phyloP scores from a whole-genome alignment of 805 yeast genomes.

The Wickerhamiella kazuoi region DNA sequence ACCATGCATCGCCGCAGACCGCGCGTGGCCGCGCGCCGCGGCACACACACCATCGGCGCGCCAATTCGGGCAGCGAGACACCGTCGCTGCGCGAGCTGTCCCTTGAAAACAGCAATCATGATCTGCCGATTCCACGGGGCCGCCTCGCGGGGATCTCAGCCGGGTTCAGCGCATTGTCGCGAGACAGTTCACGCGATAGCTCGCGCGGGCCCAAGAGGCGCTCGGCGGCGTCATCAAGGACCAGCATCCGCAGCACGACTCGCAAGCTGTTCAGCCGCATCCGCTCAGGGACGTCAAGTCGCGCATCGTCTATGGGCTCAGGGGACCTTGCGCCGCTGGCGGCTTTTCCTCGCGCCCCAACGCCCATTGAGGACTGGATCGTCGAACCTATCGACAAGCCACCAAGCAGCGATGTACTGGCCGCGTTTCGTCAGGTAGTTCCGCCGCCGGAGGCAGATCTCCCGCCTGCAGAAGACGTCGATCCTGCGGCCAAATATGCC shows the following conservation, averaged over 20 bases:
- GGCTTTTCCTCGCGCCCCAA: not conserved
- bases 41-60: too few relatives aligned
- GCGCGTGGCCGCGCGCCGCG: too few relatives aligned
- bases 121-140: not conserved
- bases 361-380: conserved; percentile 3
- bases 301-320: not conserved
- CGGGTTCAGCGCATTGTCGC: not conserved
- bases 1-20: too few relatives aligned
- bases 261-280: not conserved
- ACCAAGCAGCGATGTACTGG: conserved; percentile 1
- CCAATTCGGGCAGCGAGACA: too few relatives aligned
- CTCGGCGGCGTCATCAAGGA: not conserved
- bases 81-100: not conserved
- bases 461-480: not conserved
- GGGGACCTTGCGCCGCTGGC: not conserved
- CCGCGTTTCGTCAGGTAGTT: not conserved
- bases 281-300: not conserved
- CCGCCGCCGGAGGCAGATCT: conserved; percentile 2
- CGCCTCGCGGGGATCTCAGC: not conserved
- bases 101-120: not conserved
- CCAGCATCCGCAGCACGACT: not conserved
- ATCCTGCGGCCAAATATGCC: conserved; percentile 3
- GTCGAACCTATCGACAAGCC: conserved; percentile 6
- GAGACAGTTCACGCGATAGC: not conserved
- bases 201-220: too few relatives aligned